Percentiles rank a stretch among this genome's conserved stretches.
Evolutionary conservation across 202 grass and related monocot species (phyloP).

Genomic region (Bolboschoenoplectus hybrid): DNA sequence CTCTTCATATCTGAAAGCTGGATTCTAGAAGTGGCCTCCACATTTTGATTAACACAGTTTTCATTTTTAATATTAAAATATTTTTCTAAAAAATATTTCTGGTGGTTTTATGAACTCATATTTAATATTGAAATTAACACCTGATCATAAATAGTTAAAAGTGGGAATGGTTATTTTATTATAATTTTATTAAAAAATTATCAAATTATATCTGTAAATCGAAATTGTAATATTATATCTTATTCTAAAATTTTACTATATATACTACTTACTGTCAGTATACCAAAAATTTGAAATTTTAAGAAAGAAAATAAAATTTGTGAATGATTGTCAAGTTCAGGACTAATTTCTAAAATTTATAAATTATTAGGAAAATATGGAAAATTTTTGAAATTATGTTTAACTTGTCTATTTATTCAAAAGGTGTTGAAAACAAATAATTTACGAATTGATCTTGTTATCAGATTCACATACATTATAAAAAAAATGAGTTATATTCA

Average conservation of each 20-base stretch:
- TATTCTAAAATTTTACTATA: too few species aligned
- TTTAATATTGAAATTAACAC: background rate
- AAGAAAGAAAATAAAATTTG: background rate
- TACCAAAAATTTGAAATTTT: background rate
- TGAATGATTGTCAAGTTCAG: background rate
- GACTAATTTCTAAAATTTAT: too few species aligned
- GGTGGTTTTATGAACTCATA: background rate
- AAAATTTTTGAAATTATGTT: too few species aligned
- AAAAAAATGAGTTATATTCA: background rate
- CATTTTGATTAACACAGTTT: slow-evolving; percentile 18
- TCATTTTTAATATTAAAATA: background rate
- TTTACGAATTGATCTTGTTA: background rate
- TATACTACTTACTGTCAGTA: too few species aligned
- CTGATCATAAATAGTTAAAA: too few species aligned
- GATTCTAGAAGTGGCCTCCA: slow-evolving; percentile 26
- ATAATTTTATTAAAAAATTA: too few species aligned
- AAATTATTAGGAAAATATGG: too few species aligned
- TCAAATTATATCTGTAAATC: too few species aligned
- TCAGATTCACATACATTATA: background rate
- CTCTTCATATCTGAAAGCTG: slow-evolving; percentile 1
- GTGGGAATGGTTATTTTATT: too few species aligned
- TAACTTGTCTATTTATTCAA: too few species aligned
- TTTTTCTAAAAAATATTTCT: background rate
- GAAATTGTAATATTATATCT: too few species aligned
- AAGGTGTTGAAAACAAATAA: background rate